A percentile compares a stretch with the other conserved stretches of the same genome.
These are phyloP conservation scores for Climacium dendroides DNA, from an alignment of 225 moss, liverwort and hornwort species.

Conservation along the genomic window DNA sequence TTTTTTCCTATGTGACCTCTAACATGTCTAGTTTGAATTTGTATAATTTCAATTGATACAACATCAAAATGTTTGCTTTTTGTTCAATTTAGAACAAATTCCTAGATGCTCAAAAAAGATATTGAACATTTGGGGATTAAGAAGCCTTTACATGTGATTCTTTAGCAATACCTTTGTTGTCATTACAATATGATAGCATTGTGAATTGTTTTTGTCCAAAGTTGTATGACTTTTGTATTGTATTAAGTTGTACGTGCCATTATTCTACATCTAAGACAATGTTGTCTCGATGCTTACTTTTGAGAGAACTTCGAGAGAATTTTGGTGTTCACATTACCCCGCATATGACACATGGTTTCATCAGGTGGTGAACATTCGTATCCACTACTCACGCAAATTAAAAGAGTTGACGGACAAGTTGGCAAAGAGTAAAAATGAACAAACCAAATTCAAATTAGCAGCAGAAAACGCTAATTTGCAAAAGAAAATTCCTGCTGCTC, in stretches of 20 bases:
- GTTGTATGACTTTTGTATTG: background rate
- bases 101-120: no score
- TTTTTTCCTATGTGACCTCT: no score
- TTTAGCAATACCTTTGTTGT: background rate
- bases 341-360: background rate
- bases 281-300: background rate
- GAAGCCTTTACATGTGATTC: background rate
- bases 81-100: no score
- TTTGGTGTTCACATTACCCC: background rate
- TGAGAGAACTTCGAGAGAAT: background rate
- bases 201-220: background rate
- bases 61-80: no score
- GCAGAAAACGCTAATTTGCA: slow-evolving; percentile 3
- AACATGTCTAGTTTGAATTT: no score
- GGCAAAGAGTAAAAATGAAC: slow-evolving; percentile 29
- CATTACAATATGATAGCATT: background rate
- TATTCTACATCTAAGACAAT: background rate
- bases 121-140: no score
- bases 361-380: slow-evolving; percentile 54
- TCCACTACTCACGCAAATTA: slow-evolving; percentile 50
- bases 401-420: slow-evolving; percentile 46
- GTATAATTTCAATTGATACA: no score
- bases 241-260: background rate
- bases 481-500: background rate
- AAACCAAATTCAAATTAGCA: slow-evolving; percentile 8